phyloP scores from a whole-genome alignment of 768 basidiomycete species.

The Pholiota conissans region DNA sequence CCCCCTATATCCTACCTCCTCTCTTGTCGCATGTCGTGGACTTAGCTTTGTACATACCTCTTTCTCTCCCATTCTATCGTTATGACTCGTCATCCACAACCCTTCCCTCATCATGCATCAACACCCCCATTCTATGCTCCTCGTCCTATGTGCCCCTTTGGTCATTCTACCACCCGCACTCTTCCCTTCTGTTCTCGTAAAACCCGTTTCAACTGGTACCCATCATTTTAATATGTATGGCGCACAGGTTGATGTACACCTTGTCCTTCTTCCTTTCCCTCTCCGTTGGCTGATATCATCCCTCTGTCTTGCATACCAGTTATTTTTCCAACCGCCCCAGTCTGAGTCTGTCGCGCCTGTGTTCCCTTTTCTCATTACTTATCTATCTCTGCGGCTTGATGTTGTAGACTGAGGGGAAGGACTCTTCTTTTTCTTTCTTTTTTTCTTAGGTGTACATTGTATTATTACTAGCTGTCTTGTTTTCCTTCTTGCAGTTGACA shows the following conservation, averaged over 20 bases:
- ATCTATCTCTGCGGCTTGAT: conserved; percentile 17
- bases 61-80: conserved; percentile 1
- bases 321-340: neutral
- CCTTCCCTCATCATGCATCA: conserved; percentile 15
- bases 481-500: neutral
- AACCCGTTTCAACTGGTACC: neutral
- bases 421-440: neutral
- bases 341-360: neutral
- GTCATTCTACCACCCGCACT: neutral
- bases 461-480: conserved; percentile 15
- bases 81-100: neutral
- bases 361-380: neutral
- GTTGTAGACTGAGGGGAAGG: conserved; percentile 16
- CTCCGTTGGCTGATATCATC: neutral
- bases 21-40: conserved; percentile 13
- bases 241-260: neutral
- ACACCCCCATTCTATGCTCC: conserved; percentile 11
- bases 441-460: conserved; percentile 11
- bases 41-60: conserved; percentile 21
- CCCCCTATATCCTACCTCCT: conserved; percentile 1
- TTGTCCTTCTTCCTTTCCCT: neutral
- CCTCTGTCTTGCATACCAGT: neutral
- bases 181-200: neutral
- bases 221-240: neutral
- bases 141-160: neutral